Conservation (phyloP, 2,329 filamentous ascomycete species). For the Purpureocillium lavendulum region DNA sequence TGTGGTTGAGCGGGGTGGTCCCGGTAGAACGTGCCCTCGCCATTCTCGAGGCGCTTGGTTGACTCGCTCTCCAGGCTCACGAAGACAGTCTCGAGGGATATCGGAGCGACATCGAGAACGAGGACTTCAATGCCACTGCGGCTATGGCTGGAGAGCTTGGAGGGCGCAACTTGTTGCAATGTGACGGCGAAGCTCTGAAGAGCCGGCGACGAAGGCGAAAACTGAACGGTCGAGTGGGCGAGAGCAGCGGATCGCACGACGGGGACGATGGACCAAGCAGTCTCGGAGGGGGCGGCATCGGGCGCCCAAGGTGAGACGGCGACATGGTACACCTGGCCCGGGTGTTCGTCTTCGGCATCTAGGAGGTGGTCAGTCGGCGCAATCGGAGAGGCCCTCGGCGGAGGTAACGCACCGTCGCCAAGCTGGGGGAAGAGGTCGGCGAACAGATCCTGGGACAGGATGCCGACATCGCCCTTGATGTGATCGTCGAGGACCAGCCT, state of each 20-base stretch:
- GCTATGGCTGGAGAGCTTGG: slow-evolving; percentile 63
- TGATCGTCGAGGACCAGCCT: slow-evolving; percentile 78
- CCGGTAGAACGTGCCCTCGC: slow-evolving; percentile 74
- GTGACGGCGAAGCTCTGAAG: slow-evolving; percentile 72
- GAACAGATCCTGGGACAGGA: slow-evolving; percentile 81
- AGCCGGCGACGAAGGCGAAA: slow-evolving; percentile 62
- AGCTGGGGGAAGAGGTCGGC: slow-evolving; percentile 67
- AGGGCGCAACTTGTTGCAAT: slow-evolving; percentile 65
- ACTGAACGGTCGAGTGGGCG: slow-evolving; percentile 70
- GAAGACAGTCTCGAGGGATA: slow-evolving; percentile 77
- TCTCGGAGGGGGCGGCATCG: slow-evolving; percentile 46
- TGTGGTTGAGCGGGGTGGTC: slow-evolving; percentile 39
- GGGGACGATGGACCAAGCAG: slow-evolving; percentile 79
- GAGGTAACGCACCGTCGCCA: slow-evolving; percentile 38
- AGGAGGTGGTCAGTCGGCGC: slow-evolving; percentile 1
- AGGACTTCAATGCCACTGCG: slow-evolving; percentile 77
- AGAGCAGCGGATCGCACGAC: slow-evolving; percentile 57
- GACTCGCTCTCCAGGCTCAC: slow-evolving; percentile 78
- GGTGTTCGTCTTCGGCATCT: slow-evolving; percentile 23
- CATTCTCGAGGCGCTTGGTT: slow-evolving; percentile 70
- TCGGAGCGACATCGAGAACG: slow-evolving; percentile 69
- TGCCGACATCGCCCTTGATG: slow-evolving; percentile 75
- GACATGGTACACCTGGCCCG: slow-evolving; percentile 48
- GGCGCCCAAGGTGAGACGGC: slow-evolving; percentile 70
- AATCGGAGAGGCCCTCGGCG: neutral